Base-by-base conservation (phyloP, 1,284 basidiomycete species). In the Leccinum griseonigrum region DNA sequence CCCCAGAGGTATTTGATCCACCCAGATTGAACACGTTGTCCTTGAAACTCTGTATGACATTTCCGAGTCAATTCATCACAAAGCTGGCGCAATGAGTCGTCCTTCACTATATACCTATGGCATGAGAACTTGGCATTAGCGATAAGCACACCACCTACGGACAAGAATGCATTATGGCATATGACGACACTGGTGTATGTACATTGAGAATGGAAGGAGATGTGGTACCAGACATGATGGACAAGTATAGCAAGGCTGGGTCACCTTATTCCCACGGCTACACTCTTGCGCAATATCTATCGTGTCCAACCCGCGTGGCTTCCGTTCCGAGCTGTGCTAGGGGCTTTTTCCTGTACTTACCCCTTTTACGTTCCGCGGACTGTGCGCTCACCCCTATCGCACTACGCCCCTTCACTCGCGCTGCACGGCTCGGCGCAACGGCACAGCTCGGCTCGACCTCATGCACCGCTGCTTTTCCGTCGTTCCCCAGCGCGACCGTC, bases 1-100 rank as follows among this genome's bases (percentile, higher is more conserved):
- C 85, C 85, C 79, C 85, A 92, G 61, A 87, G 83, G 70, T 93
- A 93, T 69, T 92, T 93, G 56, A 93, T 78, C 90, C 90, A 92
- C 34, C 90, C 89, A 28, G 88, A 77, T 22, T 84, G 85, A 22
- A 93, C 83, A 26, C 82, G 82, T 62, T 82, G 75, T 11, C 83
- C 83, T 60, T 80, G 76, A 67, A 85, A 86, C 34, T 84, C 83
- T 0, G 78, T 78, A 46, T 80, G 78, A 1, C 77, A 69, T 75
- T 92, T 93, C 64, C 83, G 78, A 66, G 81, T 87, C 54, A 93
- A 80, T 64, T 88, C 89, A 69, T 88, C 84, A 67, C 81, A 88
- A 26, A 93, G 78, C 26, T 80, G 78, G 32, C 80, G 75, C 29
- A 92, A 72, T 5, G 83, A 81, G 52, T 91, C 88, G 66, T 90